A percentile compares a stretch with the other conserved stretches of the same genome.
phyloP scores from a whole-genome alignment of 768 basidiomycete genomes.

The Pisolithus sp. region DNA sequence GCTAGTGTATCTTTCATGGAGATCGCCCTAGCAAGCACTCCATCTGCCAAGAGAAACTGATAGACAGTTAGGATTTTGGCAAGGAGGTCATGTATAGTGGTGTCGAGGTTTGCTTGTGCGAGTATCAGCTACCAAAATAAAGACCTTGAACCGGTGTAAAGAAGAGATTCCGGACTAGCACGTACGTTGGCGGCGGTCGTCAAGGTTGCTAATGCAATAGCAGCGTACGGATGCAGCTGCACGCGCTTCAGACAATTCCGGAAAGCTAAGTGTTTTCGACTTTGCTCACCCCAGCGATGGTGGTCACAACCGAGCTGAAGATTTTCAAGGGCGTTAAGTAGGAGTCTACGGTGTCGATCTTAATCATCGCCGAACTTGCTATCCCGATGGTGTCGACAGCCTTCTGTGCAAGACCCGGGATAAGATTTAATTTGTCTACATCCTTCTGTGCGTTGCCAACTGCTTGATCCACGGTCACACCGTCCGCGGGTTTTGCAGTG shows the following conservation, averaged over 20 bases:
- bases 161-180: not conserved
- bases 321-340: not conserved
- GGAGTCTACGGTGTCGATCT: not conserved
- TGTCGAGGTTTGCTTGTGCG: constrained; percentile 1
- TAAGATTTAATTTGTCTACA: not conserved
- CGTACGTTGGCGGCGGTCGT: not conserved
- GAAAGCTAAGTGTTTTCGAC: not conserved
- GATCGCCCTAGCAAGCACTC: not conserved
- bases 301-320: not conserved
- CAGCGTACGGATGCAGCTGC: constrained; percentile 4
- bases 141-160: not conserved
- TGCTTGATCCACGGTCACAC: not conserved
- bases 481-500: not conserved
- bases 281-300: not conserved
- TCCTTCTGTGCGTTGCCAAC: not conserved
- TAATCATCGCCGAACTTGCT: not conserved
- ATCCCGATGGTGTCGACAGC: not conserved
- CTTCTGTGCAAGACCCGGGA: not conserved
- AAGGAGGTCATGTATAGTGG: constrained; percentile 1
- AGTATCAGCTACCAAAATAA: not conserved
- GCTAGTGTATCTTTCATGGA: not conserved
- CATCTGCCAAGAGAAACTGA: not conserved
- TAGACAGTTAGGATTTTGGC: constrained; percentile 1
- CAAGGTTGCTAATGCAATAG: constrained; percentile 1
- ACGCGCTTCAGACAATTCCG: not conserved